phyloP scores from a whole-genome alignment of 306 rosid genomes.

The Fragaria vesca region DNA sequence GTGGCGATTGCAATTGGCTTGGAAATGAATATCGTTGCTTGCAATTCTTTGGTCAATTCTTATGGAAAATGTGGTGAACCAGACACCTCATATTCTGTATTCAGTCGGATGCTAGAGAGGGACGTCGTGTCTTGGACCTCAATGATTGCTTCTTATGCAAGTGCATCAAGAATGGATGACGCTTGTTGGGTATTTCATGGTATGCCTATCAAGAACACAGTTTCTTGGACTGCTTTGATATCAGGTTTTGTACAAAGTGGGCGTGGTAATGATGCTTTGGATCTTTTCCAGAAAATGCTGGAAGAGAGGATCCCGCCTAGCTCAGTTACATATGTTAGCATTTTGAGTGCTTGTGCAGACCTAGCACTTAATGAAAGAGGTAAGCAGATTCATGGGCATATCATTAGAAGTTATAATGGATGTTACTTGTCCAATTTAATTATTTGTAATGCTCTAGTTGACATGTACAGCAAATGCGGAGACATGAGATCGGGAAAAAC shows the following conservation, averaged over 20 bases:
- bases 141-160: slow-evolving; percentile 41
- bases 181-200: slow-evolving; percentile 40
- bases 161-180: slow-evolving; percentile 41
- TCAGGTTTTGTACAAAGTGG: slow-evolving; percentile 38
- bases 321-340: slow-evolving; percentile 46
- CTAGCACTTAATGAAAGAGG: slow-evolving; percentile 48
- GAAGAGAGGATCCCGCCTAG: slow-evolving; percentile 36
- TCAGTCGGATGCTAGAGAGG: slow-evolving; percentile 44
- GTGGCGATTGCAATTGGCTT: slow-evolving; percentile 45
- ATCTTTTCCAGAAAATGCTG: slow-evolving; percentile 45
- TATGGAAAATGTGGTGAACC: slow-evolving; percentile 59
- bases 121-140: slow-evolving; percentile 63
- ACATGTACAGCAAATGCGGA: slow-evolving; percentile 62
- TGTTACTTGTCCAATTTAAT: slow-evolving; percentile 37
- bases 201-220: slow-evolving; percentile 43
- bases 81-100: slow-evolving; percentile 31
- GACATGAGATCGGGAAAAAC: slow-evolving; percentile 49
- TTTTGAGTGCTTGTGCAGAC: slow-evolving; percentile 55
- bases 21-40: slow-evolving; percentile 39
- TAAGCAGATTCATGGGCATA: slow-evolving; percentile 51
- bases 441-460: slow-evolving; percentile 50
- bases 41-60: slow-evolving; percentile 54
- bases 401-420: slow-evolving; percentile 33
- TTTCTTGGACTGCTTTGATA: slow-evolving; percentile 67
- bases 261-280: slow-evolving; percentile 39